Conservation (phyloP, 805 yeast species). For the Priceomyces medius region DNA sequence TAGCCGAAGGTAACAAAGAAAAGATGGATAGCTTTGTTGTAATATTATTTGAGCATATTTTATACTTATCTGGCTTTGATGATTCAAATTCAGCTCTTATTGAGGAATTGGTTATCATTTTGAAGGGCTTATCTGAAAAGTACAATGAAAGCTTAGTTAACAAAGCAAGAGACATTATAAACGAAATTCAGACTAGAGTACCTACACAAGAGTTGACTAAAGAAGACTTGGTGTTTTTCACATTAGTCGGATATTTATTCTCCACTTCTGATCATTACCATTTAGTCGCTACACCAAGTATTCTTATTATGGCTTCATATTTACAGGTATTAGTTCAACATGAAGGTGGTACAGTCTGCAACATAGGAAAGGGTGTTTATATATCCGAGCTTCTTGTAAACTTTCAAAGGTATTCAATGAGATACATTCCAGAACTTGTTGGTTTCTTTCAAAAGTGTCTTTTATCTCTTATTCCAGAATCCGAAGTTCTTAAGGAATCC, state of each 20-base stretch:
- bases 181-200: conserved; percentile 55
- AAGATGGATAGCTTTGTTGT: conserved; percentile 62
- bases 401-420: conserved; percentile 78
- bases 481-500: conserved; percentile 8
- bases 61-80: conserved; percentile 46
- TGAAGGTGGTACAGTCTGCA: conserved; percentile 27
- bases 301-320: conserved; percentile 68
- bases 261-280: conserved; percentile 97
- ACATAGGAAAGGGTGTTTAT: conserved; percentile 59
- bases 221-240: conserved; percentile 64
- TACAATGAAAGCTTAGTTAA: conserved; percentile 64
- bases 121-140: conserved; percentile 62
- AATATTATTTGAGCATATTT: conserved; percentile 60
- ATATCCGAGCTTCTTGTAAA: conserved; percentile 62
- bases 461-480: conserved; percentile 42
- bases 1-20: conserved; percentile 80
- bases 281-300: conserved; percentile 81
- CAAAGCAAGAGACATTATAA: conserved; percentile 57
- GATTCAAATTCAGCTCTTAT: conserved; percentile 25
- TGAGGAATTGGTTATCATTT: conserved; percentile 43
- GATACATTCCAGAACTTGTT: conserved; percentile 78
- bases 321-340: conserved; percentile 41
- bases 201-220: conserved; percentile 10
- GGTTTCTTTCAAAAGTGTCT: conserved; percentile 56
- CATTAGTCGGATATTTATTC: conserved; percentile 71